phyloP scores from a whole-genome alignment of 164 flowering plant species.

The Vitis amurensis region DNA sequence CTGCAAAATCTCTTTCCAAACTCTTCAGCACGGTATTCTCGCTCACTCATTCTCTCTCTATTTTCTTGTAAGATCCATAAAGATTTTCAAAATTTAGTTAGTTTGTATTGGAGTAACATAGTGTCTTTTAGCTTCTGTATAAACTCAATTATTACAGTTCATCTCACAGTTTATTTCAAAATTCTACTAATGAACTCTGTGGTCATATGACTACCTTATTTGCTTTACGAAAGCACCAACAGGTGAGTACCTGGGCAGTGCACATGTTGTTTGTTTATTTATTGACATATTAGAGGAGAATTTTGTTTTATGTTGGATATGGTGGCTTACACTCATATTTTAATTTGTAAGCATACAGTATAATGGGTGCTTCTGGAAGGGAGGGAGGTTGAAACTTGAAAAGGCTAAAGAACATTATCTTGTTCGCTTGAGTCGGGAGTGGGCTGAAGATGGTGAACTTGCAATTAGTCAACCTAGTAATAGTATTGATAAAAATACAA shows the following conservation, averaged over 20 bases:
- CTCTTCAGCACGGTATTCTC: constrained; percentile 68
- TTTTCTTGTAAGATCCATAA: neutral
- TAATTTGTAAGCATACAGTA: constrained; percentile 41
- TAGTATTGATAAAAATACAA: constrained; percentile 18
- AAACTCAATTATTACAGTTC: no score
- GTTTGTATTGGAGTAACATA: no score
- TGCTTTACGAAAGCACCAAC: no score
- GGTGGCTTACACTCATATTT: neutral
- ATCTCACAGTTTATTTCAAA: no score
- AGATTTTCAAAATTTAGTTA: no score
- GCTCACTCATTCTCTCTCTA: neutral
- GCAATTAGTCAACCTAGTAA: constrained; percentile 4
- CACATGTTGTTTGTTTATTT: no score
- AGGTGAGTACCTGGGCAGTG: no score
- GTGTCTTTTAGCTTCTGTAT: no score
- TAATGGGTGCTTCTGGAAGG: constrained; percentile 93
- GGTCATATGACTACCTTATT: no score
- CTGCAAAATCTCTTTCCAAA: constrained; percentile 57
- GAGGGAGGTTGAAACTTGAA: constrained; percentile 77
- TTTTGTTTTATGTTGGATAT: neutral
- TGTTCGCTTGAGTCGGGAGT: constrained; percentile 62
- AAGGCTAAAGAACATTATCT: constrained; percentile 89
- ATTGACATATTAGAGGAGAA: no score
- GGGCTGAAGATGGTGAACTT: constrained; percentile 62
- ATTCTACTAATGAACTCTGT: no score